Evolutionary conservation across 2,329 filamentous ascomycete genomes (phyloP), one percentile per base, ranked within the genome.

Genomic region (Colletotrichum eleusines): DNA sequence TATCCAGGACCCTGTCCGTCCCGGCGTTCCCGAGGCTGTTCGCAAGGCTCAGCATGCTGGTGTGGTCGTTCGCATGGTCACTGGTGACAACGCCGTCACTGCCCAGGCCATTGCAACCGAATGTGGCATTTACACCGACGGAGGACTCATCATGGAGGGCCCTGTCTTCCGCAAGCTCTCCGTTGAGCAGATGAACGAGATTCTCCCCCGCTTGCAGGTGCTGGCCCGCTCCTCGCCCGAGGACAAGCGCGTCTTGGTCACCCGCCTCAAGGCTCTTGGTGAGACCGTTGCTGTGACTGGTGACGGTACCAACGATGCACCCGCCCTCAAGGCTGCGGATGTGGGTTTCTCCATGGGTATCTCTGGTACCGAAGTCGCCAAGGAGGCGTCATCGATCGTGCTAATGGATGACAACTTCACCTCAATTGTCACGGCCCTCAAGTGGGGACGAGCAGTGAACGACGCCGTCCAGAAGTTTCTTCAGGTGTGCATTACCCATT

Each of bases 21-120:
- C 86, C 4, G 90, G 90, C 76, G 90, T 92, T 20, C 83, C 88
- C 11, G 85, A 88, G 59, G 91, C 91, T 63, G 91, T 93, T 57
- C 80, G 83, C 63, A 87, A 88, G 76, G 91, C 90, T 72, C 86
- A 90, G 74, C 85, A 82, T 48, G 91, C 91, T 26, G 91, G 91
- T 72, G 90, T 93, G 23, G 84, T 88, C 69, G 89, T 91, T 55
- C 90, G 91, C 74, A 92, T 93, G 90, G 91, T 93, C 60, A 93
- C 91, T 44, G 90, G 89, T 74, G 91, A 92, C 80, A 92, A 93
- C 75, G 83, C 79, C 54, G 77, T 87, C 68, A 92, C 90, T 1
- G 90, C 90, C 6, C 88, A 88, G 75, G 88, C 90, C 20, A 91
- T 91, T 73, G 89, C 89, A 2, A 81, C 84, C 58, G 88, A 91